Percentiles rank a stretch among this genome's conserved stretches.
These are phyloP conservation scores for Curvularia eragrostidis DNA, from an alignment of 2,329 filamentous ascomycete genomes.

Conservation along the genomic window DNA sequence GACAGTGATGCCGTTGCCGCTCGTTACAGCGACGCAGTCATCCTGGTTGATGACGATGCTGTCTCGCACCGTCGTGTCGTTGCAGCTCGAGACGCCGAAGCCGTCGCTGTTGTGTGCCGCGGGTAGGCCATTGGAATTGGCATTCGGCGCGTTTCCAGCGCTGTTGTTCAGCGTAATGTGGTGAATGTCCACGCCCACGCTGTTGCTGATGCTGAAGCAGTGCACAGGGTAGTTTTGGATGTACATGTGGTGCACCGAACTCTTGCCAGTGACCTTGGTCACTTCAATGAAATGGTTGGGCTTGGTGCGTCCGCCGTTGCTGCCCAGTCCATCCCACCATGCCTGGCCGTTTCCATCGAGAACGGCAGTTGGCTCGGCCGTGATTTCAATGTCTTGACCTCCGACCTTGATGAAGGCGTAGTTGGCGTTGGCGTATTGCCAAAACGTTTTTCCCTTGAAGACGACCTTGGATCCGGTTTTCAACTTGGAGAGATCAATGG, in stretches of 20 bases:
- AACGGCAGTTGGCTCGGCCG: conserved; percentile 46
- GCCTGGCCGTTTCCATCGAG: conserved; percentile 32
- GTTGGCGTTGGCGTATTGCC: conserved; percentile 47
- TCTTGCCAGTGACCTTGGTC: conserved; percentile 49
- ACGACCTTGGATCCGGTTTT: conserved; percentile 52
- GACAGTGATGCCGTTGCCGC: conserved; percentile 50
- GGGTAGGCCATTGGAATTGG: conserved; percentile 30
- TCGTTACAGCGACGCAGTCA: conserved; percentile 64
- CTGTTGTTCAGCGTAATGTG: conserved; percentile 63
- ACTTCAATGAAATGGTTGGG: conserved; percentile 45
- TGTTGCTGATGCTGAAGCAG: conserved; percentile 55
- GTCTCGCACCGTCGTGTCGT: conserved; percentile 49
- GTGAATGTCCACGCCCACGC: conserved; percentile 52
- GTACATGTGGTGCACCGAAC: conserved; percentile 52
- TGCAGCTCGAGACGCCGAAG: conserved; percentile 61
- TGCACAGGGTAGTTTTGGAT: conserved; percentile 63
- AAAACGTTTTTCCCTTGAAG: conserved; percentile 38
- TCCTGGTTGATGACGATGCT: conserved; percentile 64
- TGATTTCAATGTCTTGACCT: conserved; percentile 52
- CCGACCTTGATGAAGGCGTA: conserved; percentile 41
- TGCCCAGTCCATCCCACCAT: conserved; percentile 47
- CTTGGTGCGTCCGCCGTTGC: conserved; percentile 55
- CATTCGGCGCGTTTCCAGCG: conserved; percentile 55
- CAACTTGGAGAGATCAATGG: conserved; percentile 52
- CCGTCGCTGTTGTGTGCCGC: conserved; percentile 59